Base-by-base conservation (phyloP, 2,329 filamentous ascomycete species). In the Aspergillus caelatus region DNA sequence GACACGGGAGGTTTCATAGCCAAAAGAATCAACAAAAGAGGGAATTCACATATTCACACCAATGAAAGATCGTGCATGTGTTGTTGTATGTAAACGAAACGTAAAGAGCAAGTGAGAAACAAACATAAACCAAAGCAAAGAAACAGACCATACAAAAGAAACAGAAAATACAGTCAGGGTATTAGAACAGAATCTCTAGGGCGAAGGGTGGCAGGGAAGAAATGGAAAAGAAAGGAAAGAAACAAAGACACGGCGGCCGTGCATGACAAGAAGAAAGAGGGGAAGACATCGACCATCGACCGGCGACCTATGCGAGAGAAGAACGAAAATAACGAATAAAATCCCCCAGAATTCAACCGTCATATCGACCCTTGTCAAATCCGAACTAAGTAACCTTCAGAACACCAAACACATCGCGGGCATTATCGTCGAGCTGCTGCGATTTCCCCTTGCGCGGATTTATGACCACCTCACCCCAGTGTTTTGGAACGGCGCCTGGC, bases 401-500 rank as follows among this genome's bases (percentile, higher is more conserved):
- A 32, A 80, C 77, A 1, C 75, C 78, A 65, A 80, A 80, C 26
- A 80, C 74, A 65, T 80, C 78, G 10, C 72, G 71, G 16, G 63
- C 66, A 30, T 65, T 68, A 21, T 67, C 66, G 39, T 72, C 68
- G 6, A 65, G 66, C 41, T 72, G 68, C 43, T 71, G 68, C 36
- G 68, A 70, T 64, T 76, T 78, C 30, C 65, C 62, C 65, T 76
- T 78, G 55, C 71, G 73, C 46, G 77, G 74, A 43, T 78, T 80
- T 58, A 80, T 75, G 9, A 81, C 76, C 4, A 81, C 79, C 64
- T 81, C 79, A 5, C 79, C 79, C 79, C 79, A 81, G 57, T 80
- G 78, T 65, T 79, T 80, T 1, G 77, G 77, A 2, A 77, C 73
- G 1, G 74, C 68, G 26, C 74, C 68, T 26, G 65, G 32, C 19